phyloP scores from a whole-genome alignment of 2,329 filamentous ascomycete species.

The Annulohypoxylon truncatum region DNA sequence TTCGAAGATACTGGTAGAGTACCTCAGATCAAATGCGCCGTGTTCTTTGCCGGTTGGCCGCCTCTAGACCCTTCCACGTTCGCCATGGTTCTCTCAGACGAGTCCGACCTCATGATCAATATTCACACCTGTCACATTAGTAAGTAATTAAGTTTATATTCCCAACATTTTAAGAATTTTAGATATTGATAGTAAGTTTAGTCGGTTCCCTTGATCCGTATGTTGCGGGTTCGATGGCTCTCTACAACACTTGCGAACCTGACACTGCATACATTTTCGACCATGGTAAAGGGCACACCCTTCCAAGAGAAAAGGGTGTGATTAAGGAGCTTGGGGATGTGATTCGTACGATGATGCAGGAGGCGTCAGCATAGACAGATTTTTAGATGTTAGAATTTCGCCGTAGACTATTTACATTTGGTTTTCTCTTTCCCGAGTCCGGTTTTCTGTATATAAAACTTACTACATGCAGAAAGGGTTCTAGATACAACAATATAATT shows the following conservation, averaged over 20 bases:
- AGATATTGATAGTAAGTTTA: conserved; percentile 41
- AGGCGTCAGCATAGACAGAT: conserved; percentile 48
- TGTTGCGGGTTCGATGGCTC: conserved; percentile 68
- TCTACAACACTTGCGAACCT: conserved; percentile 71
- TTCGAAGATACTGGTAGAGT: conserved; percentile 44
- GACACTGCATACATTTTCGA: conserved; percentile 72
- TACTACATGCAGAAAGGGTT: conserved; percentile 7
- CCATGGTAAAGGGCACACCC: conserved; percentile 72
- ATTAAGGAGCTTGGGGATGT: conserved; percentile 61
- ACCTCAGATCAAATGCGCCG: conserved; percentile 59
- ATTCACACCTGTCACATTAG: conserved; percentile 65
- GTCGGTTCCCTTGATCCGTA: conserved; percentile 70
- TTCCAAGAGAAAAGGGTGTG: conserved; percentile 65
- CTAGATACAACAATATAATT: conserved; percentile 26
- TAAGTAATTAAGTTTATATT: conserved; percentile 45
- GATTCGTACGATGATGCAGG: conserved; percentile 51
- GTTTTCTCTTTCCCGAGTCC: neutral
- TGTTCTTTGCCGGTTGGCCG: conserved; percentile 67
- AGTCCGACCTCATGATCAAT: conserved; percentile 61
- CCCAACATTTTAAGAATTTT: conserved; percentile 5
- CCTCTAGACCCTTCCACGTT: conserved; percentile 59
- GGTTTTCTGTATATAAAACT: conserved; percentile 14
- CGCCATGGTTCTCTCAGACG: conserved; percentile 61
- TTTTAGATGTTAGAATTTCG: conserved; percentile 19
- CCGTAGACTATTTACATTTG: conserved; percentile 12